Conservation (phyloP, 2,329 filamentous ascomycete species). For the Penicillium sp. region DNA sequence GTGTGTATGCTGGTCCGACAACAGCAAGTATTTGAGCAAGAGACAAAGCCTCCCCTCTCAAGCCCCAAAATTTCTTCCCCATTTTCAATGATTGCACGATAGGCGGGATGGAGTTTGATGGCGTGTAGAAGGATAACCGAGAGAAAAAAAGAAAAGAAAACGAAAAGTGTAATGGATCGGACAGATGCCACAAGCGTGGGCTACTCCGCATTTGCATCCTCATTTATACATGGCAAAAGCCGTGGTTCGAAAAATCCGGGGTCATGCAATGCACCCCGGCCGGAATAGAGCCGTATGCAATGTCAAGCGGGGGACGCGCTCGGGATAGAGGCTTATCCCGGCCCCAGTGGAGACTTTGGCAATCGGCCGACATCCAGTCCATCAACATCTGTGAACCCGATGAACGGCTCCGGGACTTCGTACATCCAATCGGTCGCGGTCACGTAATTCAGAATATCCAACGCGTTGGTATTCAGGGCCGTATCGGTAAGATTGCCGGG, state of each 20-base stretch:
- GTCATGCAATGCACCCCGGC: constrained; percentile 10
- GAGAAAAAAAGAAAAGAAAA: too few relatives aligned
- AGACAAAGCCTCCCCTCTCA: neutral
- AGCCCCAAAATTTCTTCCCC: neutral
- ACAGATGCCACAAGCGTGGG: too few relatives aligned
- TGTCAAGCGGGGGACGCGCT: neutral
- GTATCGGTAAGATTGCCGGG: too few relatives aligned
- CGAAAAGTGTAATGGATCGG: too few relatives aligned
- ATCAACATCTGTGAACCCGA: constrained; percentile 5
- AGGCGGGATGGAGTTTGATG: too few relatives aligned
- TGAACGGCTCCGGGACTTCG: constrained; percentile 6
- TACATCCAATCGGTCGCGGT: constrained; percentile 9
- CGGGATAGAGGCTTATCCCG: constrained; percentile 13
- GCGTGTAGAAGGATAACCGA: too few relatives aligned
- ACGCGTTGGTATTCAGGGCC: neutral
- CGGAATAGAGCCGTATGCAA: constrained; percentile 2
- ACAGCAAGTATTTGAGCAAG: neutral
- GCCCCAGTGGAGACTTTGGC: constrained; percentile 1
- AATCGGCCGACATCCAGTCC: neutral
- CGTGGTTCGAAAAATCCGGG: neutral
- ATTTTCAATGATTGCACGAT: too few relatives aligned
- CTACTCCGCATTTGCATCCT: too few relatives aligned
- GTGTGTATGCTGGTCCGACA: neutral
- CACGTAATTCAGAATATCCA: constrained; percentile 10
- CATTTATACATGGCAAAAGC: too few relatives aligned